Conservation (phyloP, 2,329 filamentous ascomycete genomes). For the Aspergillus fumigatiaffinis region DNA sequence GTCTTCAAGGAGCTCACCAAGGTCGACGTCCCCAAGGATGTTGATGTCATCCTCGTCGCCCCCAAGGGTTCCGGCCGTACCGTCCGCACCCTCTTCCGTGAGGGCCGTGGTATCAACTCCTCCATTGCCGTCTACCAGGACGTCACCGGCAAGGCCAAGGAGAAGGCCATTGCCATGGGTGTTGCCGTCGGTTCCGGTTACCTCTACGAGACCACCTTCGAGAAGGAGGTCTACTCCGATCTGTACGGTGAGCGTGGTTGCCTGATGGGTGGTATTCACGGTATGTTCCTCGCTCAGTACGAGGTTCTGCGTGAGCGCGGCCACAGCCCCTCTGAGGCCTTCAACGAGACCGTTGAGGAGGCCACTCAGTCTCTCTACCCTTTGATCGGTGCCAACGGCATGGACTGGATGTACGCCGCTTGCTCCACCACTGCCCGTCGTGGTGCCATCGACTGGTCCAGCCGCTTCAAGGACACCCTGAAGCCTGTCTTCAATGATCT, state of each 20-base stretch:
- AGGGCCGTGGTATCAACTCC: conserved; percentile 99
- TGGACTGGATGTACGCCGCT: conserved; percentile 99
- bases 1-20: conserved; percentile 99
- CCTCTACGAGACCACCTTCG: conserved; percentile 99
- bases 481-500: conserved; percentile 99
- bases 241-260: conserved; percentile 99
- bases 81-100: conserved; percentile 96
- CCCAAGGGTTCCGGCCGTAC: conserved; percentile 99
- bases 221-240: conserved; percentile 99
- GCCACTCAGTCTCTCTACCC: conserved; percentile 97
- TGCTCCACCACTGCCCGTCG: conserved; percentile 98
- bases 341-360: conserved; percentile 99
- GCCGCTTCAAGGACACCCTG: conserved; percentile 93
- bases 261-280: conserved; percentile 99
- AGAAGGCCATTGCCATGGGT: conserved; percentile 95
- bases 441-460: conserved; percentile 98
- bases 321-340: conserved; percentile 95
- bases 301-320: conserved; percentile 98
- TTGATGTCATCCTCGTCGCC: conserved; percentile 98
- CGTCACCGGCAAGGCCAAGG: conserved; percentile 94
- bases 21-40: conserved; percentile 90
- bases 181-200: conserved; percentile 96
- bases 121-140: conserved; percentile 98
- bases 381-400: conserved; percentile 92
- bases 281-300: conserved; percentile 99